phyloP scores from a whole-genome alignment of 2,329 filamentous ascomycete genomes.

The Capronia americana region DNA sequence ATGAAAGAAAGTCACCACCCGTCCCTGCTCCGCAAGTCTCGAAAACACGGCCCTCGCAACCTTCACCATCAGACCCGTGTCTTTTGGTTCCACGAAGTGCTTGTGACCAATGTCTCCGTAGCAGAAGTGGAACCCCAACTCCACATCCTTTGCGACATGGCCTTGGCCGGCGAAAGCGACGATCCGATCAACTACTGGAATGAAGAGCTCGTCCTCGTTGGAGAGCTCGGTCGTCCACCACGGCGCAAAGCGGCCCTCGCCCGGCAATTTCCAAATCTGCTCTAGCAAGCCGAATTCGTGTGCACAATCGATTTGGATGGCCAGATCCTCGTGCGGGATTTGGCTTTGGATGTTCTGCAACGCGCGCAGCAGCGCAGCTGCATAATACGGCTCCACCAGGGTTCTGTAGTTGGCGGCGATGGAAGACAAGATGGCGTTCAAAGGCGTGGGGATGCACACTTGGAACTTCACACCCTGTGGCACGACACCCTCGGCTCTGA shows the following conservation, averaged over 20 bases:
- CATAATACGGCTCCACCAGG: constrained; percentile 43
- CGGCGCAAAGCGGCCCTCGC: constrained; percentile 37
- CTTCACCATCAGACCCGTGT: constrained; percentile 46
- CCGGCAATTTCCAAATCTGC: constrained; percentile 5
- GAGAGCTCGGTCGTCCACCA: constrained; percentile 42
- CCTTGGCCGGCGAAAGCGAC: constrained; percentile 41
- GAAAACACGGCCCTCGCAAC: constrained; percentile 46
- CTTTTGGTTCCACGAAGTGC: constrained; percentile 54
- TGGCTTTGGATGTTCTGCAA: constrained; percentile 40
- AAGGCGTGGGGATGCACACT: constrained; percentile 44
- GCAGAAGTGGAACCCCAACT: constrained; percentile 56
- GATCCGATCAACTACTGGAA: constrained; percentile 47
- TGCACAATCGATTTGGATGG: constrained; percentile 45
- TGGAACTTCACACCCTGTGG: constrained; percentile 43
- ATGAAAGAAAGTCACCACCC: constrained; percentile 51
- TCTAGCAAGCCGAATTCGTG: constrained; percentile 42
- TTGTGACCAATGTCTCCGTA: constrained; percentile 55
- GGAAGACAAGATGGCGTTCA: constrained; percentile 34
- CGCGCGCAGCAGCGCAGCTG: constrained; percentile 38
- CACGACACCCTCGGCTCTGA: constrained; percentile 40
- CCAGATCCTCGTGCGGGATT: constrained; percentile 44
- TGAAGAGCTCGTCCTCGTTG: constrained; percentile 38
- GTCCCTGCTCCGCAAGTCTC: constrained; percentile 32
- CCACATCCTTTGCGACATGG: constrained; percentile 45
- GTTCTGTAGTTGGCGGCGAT: constrained; percentile 39